phyloP scores from a whole-genome alignment of 768 basidiomycete genomes.

The Lentinula boryana region DNA sequence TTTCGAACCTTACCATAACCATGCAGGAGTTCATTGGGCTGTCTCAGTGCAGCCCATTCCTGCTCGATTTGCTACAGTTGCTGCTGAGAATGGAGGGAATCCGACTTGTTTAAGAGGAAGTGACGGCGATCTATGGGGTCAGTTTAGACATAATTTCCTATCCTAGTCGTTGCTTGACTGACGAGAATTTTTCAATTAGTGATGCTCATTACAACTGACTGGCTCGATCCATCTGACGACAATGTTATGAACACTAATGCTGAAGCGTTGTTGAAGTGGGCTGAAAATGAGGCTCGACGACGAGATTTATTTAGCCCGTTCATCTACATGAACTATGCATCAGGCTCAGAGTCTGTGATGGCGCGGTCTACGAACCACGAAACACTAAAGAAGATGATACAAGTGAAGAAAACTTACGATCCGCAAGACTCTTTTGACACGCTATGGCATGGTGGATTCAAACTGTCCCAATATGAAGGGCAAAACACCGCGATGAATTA shows the following conservation, averaged over 20 bases:
- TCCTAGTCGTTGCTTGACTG: not conserved
- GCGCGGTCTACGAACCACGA: not conserved
- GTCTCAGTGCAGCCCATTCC: conserved; percentile 11
- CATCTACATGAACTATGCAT: conserved; percentile 10
- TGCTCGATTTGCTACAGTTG: conserved; percentile 5
- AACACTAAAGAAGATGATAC: not conserved
- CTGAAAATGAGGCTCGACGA: conserved; percentile 7
- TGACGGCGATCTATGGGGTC: conserved; percentile 12
- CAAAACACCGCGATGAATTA: not conserved
- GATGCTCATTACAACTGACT: conserved; percentile 9
- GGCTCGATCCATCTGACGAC: conserved; percentile 13
- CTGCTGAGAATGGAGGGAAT: conserved; percentile 9
- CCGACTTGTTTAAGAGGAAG: conserved; percentile 11
- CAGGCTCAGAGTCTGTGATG: not conserved
- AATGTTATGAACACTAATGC: conserved; percentile 9
- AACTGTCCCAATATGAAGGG: not conserved
- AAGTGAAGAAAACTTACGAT: conserved; percentile 5
- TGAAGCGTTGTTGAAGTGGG: conserved; percentile 6
- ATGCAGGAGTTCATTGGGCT: conserved; percentile 9
- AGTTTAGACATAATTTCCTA: not conserved
- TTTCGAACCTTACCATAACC: conserved; percentile 10
- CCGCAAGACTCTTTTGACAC: not conserved
- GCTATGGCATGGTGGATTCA: conserved; percentile 10
- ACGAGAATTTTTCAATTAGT: conserved; percentile 3
- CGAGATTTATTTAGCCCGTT: conserved; percentile 5